Percentiles rank a stretch among this genome's conserved stretches.
phyloP scores from a whole-genome alignment of 305 asterid species.

The Solanum hybrid region DNA sequence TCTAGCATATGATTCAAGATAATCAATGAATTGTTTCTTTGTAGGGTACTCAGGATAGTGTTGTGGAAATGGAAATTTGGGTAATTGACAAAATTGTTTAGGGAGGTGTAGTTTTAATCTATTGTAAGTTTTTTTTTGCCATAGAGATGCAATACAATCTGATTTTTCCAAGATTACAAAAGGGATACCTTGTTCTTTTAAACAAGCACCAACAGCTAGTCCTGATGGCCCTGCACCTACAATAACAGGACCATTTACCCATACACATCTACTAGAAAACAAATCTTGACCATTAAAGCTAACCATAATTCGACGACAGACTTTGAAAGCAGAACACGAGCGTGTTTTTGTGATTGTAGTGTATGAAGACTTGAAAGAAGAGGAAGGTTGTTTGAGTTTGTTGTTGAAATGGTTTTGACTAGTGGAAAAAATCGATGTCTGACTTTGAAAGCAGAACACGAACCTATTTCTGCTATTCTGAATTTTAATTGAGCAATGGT shows the following conservation, averaged over 20 bases:
- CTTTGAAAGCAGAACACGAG: background rate
- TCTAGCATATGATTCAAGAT: slow-evolving; percentile 62
- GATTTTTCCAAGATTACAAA: slow-evolving; percentile 58
- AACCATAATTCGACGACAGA: slow-evolving; percentile 26
- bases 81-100: slow-evolving; percentile 69
- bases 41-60: slow-evolving; percentile 72
- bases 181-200: slow-evolving; percentile 58
- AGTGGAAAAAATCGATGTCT: background rate
- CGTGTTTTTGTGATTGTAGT: background rate
- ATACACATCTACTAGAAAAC: slow-evolving; percentile 53
- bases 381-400: background rate
- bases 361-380: background rate
- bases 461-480: background rate
- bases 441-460: background rate
- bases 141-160: slow-evolving; percentile 84
- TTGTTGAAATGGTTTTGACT: background rate
- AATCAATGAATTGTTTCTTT: slow-evolving; percentile 68
- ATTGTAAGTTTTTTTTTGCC: slow-evolving; percentile 81
- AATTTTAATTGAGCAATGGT: background rate
- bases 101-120: slow-evolving; percentile 87
- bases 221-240: slow-evolving; percentile 95
- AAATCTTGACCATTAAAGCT: slow-evolving; percentile 23
- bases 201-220: slow-evolving; percentile 84
- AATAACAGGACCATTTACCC: slow-evolving; percentile 89
- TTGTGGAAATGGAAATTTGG: slow-evolving; percentile 61